Conservation (phyloP, 345 rosid genomes). For the thale cress (Arabidopsis thaliana) region DNA sequence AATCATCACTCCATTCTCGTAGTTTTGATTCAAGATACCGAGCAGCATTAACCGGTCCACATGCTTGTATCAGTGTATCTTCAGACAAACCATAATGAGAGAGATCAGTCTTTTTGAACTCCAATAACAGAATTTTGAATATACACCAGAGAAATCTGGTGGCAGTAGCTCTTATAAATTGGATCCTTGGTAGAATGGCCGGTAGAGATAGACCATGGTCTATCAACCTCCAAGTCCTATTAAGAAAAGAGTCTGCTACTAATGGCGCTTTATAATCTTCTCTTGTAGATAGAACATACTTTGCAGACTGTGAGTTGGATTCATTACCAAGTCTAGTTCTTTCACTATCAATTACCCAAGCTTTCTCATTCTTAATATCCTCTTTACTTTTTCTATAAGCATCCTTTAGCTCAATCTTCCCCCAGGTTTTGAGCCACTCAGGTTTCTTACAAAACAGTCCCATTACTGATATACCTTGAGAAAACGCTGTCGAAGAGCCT, state of each 20-base stretch:
- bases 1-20: conserved; percentile 82
- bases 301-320: conserved; percentile 42
- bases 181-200: conserved; percentile 48
- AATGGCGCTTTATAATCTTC: conserved; percentile 71
- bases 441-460: conserved; percentile 60
- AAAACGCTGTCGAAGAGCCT: conserved; percentile 47
- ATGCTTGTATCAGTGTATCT: conserved; percentile 52
- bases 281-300: conserved; percentile 57
- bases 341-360: conserved; percentile 54
- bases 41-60: conserved; percentile 72
- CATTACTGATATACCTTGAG: conserved; percentile 55
- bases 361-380: conserved; percentile 58
- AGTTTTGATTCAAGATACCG: conserved; percentile 64
- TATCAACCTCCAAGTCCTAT: conserved; percentile 60
- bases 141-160: conserved; percentile 71
- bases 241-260: conserved; percentile 57
- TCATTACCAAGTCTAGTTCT: conserved; percentile 23
- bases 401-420: conserved; percentile 75
- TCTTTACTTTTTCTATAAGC: conserved; percentile 68
- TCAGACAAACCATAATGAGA: conserved; percentile 42
- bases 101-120: conserved; percentile 55
- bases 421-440: conserved; percentile 83
- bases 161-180: conserved; percentile 67
- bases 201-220: conserved; percentile 62
- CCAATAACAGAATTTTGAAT: conserved; percentile 54